These are phyloP conservation scores for Colletotrichum sp. DNA, from an alignment of 2,329 filamentous ascomycete genomes.

Conservation along the genomic window DNA sequence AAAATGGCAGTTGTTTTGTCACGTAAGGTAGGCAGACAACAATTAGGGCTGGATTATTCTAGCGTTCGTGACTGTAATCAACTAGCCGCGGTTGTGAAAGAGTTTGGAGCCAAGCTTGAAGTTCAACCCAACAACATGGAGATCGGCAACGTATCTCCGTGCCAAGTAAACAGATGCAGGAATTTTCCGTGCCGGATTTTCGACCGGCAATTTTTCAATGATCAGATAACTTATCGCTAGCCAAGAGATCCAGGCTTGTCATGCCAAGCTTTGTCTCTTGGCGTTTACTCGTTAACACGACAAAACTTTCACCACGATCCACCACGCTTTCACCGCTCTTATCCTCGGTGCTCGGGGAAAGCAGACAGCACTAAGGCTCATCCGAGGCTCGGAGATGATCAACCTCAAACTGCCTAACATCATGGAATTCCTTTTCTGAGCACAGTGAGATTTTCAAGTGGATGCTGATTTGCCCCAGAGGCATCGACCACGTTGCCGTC, in stretches of 20 bases:
- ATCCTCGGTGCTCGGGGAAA: not conserved
- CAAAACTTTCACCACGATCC: not conserved
- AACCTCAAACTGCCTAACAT: not conserved
- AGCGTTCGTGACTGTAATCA: not conserved
- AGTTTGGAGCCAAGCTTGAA: not conserved
- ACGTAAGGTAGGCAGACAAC: not conserved
- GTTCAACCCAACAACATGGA: not conserved
- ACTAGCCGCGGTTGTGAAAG: not conserved
- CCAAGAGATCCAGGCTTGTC: slow-evolving; percentile 3
- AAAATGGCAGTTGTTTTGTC: not conserved
- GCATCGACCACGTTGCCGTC: not conserved
- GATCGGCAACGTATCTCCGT: not conserved
- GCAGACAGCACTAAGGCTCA: too few relatives aligned
- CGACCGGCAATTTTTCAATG: not conserved
- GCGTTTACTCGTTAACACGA: not conserved
- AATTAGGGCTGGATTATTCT: not conserved
- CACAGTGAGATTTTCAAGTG: not conserved
- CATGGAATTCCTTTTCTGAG: not conserved
- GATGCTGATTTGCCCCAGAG: not conserved
- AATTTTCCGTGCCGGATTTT: not conserved
- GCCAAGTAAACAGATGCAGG: not conserved
- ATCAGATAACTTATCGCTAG: not conserved
- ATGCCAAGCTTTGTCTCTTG: not conserved
- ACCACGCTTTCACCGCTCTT: not conserved
- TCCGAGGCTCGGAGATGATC: not conserved